Base-by-base conservation (phyloP, 495 filamentous ascomycete species). In the Haplographium delicatum region DNA sequence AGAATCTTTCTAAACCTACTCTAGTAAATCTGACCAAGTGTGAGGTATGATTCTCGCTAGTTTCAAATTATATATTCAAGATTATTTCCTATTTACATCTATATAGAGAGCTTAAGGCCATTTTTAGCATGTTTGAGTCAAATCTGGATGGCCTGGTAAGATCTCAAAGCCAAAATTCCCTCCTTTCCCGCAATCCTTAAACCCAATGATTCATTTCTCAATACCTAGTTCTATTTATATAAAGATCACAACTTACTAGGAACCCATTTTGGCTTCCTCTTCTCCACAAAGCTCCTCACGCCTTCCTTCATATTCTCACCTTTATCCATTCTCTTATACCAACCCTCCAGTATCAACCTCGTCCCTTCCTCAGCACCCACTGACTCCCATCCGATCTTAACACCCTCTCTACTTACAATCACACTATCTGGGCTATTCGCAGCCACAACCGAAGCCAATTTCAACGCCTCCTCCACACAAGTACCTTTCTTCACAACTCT, bases 281-380 rank as follows among this genome's bases (percentile, higher is more conserved):
- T 89, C 77, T 90, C 87, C 51, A 85, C 79, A 77, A 94, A 94
- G 50, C 84, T 85, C 66, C 62, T 73, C 31, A 93, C 72, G 0
- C 88, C 89, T 68, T 94, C 89, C 54, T 68, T 73, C 63, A 87
- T 84, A 69, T 93, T 93, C 60, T 82, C 77, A 13, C 85, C 88
- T 15, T 57, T 68, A 34, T 82, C 71, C 45, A 95, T 69, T 51
- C 65, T 64, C 44, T 56, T 64, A 60, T 78, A 90, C 76, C 78
- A 73, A 2, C 76, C 74, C 53, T 75, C 71, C 33, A 74, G 69
- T 55, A 87, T 54, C 15, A 72, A 58, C 50, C 75, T 71, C 18
- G 81, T 86, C 23, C 64, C 84, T 57, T 82, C 75, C 58, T 84
- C 81, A 40, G 80, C 82, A 6, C 81, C 80, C 0, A 78, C 62